Evolutionary conservation across 139 green algal species (phyloP).

Genomic region (Ulvella scutata): DNA sequence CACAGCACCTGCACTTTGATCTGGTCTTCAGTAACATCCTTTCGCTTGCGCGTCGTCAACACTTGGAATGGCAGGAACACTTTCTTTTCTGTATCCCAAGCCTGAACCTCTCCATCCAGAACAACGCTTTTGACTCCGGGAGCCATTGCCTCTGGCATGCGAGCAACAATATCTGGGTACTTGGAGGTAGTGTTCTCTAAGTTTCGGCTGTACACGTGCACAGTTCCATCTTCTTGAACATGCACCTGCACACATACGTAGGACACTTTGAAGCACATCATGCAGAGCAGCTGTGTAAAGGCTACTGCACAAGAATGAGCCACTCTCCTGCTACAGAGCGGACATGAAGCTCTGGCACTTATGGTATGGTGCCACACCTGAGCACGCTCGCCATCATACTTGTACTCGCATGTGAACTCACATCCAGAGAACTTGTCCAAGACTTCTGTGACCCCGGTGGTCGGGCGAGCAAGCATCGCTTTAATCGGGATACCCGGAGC

Average conservation of each 20-base stretch:
- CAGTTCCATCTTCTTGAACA: constrained; percentile 43
- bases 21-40: constrained; percentile 73
- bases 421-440: constrained; percentile 76
- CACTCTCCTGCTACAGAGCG: background rate
- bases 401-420: constrained; percentile 96
- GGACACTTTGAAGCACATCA: too few relatives aligned
- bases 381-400: constrained; percentile 92
- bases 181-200: constrained; percentile 84
- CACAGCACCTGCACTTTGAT: constrained; percentile 62
- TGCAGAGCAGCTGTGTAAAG: too few relatives aligned
- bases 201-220: constrained; percentile 67
- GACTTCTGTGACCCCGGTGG: constrained; percentile 69
- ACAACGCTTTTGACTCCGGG: constrained; percentile 47
- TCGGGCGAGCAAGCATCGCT: constrained; percentile 85
- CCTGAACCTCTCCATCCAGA: constrained; percentile 85
- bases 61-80: constrained; percentile 94
- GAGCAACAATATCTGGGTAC: constrained; percentile 76
- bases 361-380: constrained; percentile 31
- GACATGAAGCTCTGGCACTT: background rate
- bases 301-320: too few relatives aligned
- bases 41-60: constrained; percentile 69
- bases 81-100: constrained; percentile 52
- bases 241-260: too few relatives aligned
- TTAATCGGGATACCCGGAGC: constrained; percentile 64
- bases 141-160: constrained; percentile 37